These are phyloP conservation scores for Zygosaccharomyces sapae DNA, from an alignment of 1,139 yeast species.

Conservation along the genomic window DNA sequence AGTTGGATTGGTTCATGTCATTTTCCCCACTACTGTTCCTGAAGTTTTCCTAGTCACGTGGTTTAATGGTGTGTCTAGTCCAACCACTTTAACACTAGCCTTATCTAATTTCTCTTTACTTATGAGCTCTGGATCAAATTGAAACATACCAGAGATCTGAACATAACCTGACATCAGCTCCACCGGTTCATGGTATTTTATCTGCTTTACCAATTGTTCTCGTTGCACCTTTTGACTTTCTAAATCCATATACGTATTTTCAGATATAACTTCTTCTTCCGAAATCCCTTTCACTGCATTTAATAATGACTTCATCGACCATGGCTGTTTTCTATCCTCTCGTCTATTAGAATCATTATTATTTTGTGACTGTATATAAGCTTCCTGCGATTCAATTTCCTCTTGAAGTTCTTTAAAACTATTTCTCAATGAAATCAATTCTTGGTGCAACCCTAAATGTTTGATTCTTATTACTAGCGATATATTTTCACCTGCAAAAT, in stretches of 20 bases:
- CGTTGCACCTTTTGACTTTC: slow-evolving; percentile 9
- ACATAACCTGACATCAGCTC: slow-evolving; percentile 62
- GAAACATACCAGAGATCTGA: slow-evolving; percentile 70
- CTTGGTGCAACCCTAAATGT: slow-evolving; percentile 37
- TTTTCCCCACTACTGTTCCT: slow-evolving; percentile 3
- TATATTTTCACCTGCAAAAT: slow-evolving; percentile 40
- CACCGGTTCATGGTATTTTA: slow-evolving; percentile 31
- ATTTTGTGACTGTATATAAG: slow-evolving; percentile 4
- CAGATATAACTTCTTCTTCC: slow-evolving; percentile 7
- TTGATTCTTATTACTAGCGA: slow-evolving; percentile 38
- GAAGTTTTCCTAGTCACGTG: slow-evolving; percentile 4
- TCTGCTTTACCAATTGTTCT: slow-evolving; percentile 17
- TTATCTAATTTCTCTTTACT: slow-evolving; percentile 42
- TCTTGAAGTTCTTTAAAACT: slow-evolving; percentile 19
- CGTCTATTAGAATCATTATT: slow-evolving; percentile 1
- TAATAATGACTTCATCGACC: slow-evolving; percentile 22
- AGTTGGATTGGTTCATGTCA: slow-evolving; percentile 1
- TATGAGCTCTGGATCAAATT: slow-evolving; percentile 53
- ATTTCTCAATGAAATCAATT: slow-evolving; percentile 14
- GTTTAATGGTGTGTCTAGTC: slow-evolving; percentile 13
- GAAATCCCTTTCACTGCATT: slow-evolving; percentile 36
- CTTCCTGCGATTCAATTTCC: slow-evolving; percentile 10
- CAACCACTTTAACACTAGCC: slow-evolving; percentile 18
- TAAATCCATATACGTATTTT: slow-evolving; percentile 3
- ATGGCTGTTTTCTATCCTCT: slow-evolving; percentile 11